Conservation (phyloP, 768 basidiomycete species). For the Termitomyces sp. region DNA sequence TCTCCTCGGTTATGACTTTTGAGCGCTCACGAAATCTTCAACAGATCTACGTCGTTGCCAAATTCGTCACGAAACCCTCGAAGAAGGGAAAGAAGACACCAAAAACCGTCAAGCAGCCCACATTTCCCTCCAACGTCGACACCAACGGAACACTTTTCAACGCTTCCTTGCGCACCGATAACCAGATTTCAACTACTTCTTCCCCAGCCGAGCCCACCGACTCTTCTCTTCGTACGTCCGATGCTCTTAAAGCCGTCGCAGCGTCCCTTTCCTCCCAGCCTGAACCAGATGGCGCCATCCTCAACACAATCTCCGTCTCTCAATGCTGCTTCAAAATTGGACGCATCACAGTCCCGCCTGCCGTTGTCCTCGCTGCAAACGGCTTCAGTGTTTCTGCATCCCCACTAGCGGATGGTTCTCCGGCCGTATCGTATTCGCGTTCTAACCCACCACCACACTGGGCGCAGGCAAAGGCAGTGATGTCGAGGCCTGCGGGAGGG, state of each 20-base stretch:
- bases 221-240: constrained; percentile 22
- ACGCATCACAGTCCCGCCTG: constrained; percentile 72
- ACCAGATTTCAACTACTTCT: constrained; percentile 23
- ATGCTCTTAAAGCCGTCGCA: constrained; percentile 31
- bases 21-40: background rate
- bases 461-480: constrained; percentile 35
- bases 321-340: constrained; percentile 68
- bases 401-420: constrained; percentile 15
- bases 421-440: constrained; percentile 39
- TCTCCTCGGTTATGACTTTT: background rate
- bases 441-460: constrained; percentile 49
- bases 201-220: constrained; percentile 16
- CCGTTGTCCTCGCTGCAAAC: constrained; percentile 54
- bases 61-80: constrained; percentile 57
- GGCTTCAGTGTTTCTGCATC: constrained; percentile 44
- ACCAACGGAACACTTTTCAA: constrained; percentile 17
- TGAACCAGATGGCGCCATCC: constrained; percentile 51
- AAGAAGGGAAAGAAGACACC: constrained; percentile 25
- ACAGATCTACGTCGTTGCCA: constrained; percentile 61
- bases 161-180: constrained; percentile 33
- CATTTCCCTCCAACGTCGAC: constrained; percentile 6
- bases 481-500: constrained; percentile 31
- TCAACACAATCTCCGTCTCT: constrained; percentile 64
- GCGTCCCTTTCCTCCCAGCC: constrained; percentile 28
- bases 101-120: constrained; percentile 13